Evolutionary conservation across 257 asterid species (phyloP), one percentile per base, ranked within the genome.

Genomic region (Lavandula angustifolia): DNA sequence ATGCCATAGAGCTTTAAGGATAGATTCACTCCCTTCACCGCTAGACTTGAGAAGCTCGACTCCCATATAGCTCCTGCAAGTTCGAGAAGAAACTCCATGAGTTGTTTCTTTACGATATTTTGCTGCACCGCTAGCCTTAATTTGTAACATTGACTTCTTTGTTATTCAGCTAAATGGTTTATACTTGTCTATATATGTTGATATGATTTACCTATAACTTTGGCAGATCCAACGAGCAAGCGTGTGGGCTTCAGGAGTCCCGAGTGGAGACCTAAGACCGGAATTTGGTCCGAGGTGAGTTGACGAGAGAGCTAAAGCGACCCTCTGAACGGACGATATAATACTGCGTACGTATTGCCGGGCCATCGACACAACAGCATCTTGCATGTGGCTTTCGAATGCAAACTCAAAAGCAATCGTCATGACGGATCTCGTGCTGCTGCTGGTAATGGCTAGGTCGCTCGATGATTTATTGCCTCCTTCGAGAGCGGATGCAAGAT

Each of bases 381-480:
- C 97, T 77, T 91, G 92, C 97, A 85, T 85, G 85, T 85, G 97
- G 72, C 86, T 81, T 79, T 87, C 97, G 54, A 84, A 91, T 70
- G 92, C 96, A 81, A 91, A 91, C 69, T 91, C 81, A 64, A 91
- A 91, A 12, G 97, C 96, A 60, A 91, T 87, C 38, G 96, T 85
- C 92, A 91, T 84, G 42, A 91, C 96, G 13, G 97, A 91, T 84
- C 97, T 85, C 29, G 89, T 67, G 33, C 81, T 14, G 22, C 81
- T 78, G 75, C 72, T 70, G 16, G 64, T 35, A 18, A 59, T 67
- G 16, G 87, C 66, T 63, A 56, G 73, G 40, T 84, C 88, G 11
- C 60, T 82, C 6, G 72, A 70, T n/a, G 75, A 66, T 77, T 84
- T 85, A 68, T 72, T 85, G 68, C 91, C 92, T 2, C 75, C 80